Conservation (phyloP, 2,329 filamentous ascomycete species). For the Talaromyces sp. region DNA sequence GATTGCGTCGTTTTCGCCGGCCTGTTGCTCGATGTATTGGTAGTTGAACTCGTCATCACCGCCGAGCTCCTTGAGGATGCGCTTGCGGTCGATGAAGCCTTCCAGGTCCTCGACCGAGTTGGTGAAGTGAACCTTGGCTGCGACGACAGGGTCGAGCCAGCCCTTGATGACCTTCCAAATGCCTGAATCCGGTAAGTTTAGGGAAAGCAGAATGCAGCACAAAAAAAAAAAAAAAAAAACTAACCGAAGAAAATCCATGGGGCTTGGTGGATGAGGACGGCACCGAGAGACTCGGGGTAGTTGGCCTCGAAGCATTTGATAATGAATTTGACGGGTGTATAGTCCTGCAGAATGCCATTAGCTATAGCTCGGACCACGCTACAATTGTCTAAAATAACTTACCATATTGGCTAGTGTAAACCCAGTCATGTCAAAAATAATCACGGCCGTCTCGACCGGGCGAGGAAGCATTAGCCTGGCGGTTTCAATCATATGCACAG, state of each 20-base stretch:
- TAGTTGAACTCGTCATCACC: slow-evolving; percentile 84
- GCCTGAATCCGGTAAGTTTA: slow-evolving; percentile 44
- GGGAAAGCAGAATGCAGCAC: background rate
- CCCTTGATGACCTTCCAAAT: slow-evolving; percentile 94
- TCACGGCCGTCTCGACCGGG: slow-evolving; percentile 84
- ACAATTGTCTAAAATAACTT: slow-evolving; percentile 18
- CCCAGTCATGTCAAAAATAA: slow-evolving; percentile 93
- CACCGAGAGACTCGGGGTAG: slow-evolving; percentile 87
- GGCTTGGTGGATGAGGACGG: slow-evolving; percentile 88
- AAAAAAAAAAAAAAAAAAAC: slow-evolving; percentile 18
- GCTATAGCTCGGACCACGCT: background rate
- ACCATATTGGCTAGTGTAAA: slow-evolving; percentile 95
- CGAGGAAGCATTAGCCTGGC: slow-evolving; percentile 74
- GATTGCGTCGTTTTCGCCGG: slow-evolving; percentile 73
- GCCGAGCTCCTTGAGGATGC: slow-evolving; percentile 77
- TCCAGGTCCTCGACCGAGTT: slow-evolving; percentile 74
- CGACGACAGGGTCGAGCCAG: slow-evolving; percentile 96
- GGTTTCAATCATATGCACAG: slow-evolving; percentile 91
- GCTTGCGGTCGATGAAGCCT: slow-evolving; percentile 64
- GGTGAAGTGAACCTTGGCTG: slow-evolving; percentile 88
- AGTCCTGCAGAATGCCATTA: slow-evolving; percentile 57
- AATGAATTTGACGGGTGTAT: slow-evolving; percentile 96
- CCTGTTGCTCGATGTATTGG: slow-evolving; percentile 68
- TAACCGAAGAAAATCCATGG: slow-evolving; percentile 93
- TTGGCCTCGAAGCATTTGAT: slow-evolving; percentile 99